A percentile compares a stretch with the other conserved stretches of the same genome.
Evolutionary conservation across 2,329 filamentous ascomycete species (phyloP).

Genomic region (Dactylellina parvicollis): DNA sequence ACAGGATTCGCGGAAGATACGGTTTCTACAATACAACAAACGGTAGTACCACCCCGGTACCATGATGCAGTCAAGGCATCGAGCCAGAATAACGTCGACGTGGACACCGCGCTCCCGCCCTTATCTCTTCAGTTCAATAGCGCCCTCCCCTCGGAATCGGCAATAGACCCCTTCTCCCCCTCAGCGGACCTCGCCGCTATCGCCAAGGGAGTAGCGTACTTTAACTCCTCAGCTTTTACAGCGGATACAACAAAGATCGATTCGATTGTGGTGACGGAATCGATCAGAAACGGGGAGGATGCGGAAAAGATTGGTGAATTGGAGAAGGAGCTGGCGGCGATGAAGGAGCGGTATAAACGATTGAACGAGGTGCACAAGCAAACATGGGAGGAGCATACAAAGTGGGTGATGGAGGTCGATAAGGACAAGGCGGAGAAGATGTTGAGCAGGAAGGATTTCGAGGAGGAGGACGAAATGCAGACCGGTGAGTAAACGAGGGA

Average conservation of each 20-base stretch:
- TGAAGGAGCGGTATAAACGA: slow-evolving; percentile 57
- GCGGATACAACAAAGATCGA: slow-evolving; percentile 1
- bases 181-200: slow-evolving; percentile 54
- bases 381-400: slow-evolving; percentile 57
- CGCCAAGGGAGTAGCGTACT: slow-evolving; percentile 25
- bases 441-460: slow-evolving; percentile 4
- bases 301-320: slow-evolving; percentile 54
- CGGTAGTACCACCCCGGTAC: slow-evolving; percentile 56
- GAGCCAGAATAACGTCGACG: slow-evolving; percentile 39
- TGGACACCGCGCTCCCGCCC: slow-evolving; percentile 47
- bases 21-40: slow-evolving; percentile 37
- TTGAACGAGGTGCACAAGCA: slow-evolving; percentile 56
- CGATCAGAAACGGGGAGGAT: slow-evolving; percentile 50
- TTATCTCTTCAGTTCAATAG: slow-evolving; percentile 38
- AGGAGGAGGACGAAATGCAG: slow-evolving; percentile 31
- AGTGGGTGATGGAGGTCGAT: slow-evolving; percentile 54
- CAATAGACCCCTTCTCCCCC: slow-evolving; percentile 54
- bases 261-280: slow-evolving; percentile 10
- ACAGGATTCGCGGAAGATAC: slow-evolving; percentile 49
- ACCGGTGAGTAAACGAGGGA: neutral
- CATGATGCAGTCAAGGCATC: slow-evolving; percentile 56
- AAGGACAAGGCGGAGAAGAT: slow-evolving; percentile 51
- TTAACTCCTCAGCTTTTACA: slow-evolving; percentile 23
- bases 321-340: slow-evolving; percentile 55
- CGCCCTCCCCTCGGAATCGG: slow-evolving; percentile 8